Evolutionary conservation across 805 yeast species (phyloP).

Genomic region (Kazachstania viticola): DNA sequence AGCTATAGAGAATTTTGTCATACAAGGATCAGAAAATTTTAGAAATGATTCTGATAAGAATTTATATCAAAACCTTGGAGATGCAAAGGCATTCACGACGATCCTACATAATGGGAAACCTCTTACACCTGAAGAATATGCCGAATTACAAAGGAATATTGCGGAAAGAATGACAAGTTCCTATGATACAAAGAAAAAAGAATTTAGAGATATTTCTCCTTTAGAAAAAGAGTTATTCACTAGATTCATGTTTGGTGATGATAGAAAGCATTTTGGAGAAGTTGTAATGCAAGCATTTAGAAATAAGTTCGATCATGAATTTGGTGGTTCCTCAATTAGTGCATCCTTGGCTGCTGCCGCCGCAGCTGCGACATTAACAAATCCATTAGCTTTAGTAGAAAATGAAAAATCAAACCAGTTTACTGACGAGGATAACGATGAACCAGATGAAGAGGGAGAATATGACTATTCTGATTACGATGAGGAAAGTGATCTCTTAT

Average conservation of each 20-base stretch:
- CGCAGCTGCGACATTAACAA: constrained; percentile 14
- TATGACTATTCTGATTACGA: constrained; percentile 22
- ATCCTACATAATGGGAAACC: constrained; percentile 23
- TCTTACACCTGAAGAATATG: constrained; percentile 21
- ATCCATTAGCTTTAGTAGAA: constrained; percentile 5
- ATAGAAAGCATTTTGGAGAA: constrained; percentile 18
- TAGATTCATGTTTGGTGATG: constrained; percentile 24
- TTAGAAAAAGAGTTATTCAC: constrained; percentile 22
- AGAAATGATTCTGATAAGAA: constrained; percentile 3
- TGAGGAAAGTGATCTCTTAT: constrained; percentile 11
- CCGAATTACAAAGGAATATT: constrained; percentile 21
- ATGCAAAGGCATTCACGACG: constrained; percentile 19
- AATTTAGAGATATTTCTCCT: constrained; percentile 19
- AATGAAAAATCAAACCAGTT: no score
- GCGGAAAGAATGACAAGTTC: constrained; percentile 24
- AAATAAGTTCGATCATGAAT: constrained; percentile 16
- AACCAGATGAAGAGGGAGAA: constrained; percentile 13
- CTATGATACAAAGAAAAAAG: constrained; percentile 18
- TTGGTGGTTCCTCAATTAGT: constrained; percentile 14
- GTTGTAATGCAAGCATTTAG: constrained; percentile 21
- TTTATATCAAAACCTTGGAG: constrained; percentile 8
- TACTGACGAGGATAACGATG: constrained; percentile 18
- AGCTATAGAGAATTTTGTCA: constrained; percentile 68
- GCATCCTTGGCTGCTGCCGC: constrained; percentile 22
- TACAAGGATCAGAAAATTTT: constrained; percentile 26